Evolutionary conservation across 345 rosid species (phyloP).

Genomic region (Turritis glabra): DNA sequence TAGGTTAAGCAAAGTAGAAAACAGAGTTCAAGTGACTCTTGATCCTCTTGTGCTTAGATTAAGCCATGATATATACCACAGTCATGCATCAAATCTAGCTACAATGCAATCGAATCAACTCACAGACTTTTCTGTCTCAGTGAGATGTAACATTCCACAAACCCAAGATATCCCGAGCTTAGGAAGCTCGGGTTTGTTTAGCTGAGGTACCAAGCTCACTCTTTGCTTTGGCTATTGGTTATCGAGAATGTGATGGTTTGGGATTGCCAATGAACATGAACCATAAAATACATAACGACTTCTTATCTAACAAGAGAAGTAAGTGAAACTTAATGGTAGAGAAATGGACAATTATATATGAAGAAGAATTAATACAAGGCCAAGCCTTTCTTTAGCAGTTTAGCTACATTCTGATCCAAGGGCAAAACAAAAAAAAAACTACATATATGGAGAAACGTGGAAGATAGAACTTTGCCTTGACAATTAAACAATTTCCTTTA

Average conservation of each 20-base stretch:
- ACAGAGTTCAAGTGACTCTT: neutral
- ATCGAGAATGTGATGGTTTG: conserved; percentile 1
- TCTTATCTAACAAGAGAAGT: conserved; percentile 9
- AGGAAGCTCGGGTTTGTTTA: neutral
- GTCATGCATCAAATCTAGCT: conserved; percentile 10
- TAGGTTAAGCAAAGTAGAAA: neutral
- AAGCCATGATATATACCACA: neutral
- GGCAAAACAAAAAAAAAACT: conserved; percentile 28
- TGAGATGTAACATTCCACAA: neutral
- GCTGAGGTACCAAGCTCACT: neutral
- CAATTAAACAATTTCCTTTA: conserved; percentile 44
- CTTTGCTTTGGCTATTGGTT: conserved; percentile 5
- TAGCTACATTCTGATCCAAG: conserved; percentile 29
- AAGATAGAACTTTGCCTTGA: conserved; percentile 33
- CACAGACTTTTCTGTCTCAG: neutral
- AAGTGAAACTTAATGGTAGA: neutral
- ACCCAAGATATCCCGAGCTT: neutral
- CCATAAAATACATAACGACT: neutral
- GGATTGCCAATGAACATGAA: conserved; percentile 13
- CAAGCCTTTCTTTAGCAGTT: conserved; percentile 28
- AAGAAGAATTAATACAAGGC: conserved; percentile 27
- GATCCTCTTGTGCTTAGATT: conserved; percentile 1
- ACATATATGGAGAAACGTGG: conserved; percentile 37
- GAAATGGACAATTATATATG: conserved; percentile 32
- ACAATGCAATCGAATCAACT: neutral